These are phyloP conservation scores for Penicillium sp. DNA, from an alignment of 2,329 filamentous ascomycete genomes.

Conservation along the genomic window DNA sequence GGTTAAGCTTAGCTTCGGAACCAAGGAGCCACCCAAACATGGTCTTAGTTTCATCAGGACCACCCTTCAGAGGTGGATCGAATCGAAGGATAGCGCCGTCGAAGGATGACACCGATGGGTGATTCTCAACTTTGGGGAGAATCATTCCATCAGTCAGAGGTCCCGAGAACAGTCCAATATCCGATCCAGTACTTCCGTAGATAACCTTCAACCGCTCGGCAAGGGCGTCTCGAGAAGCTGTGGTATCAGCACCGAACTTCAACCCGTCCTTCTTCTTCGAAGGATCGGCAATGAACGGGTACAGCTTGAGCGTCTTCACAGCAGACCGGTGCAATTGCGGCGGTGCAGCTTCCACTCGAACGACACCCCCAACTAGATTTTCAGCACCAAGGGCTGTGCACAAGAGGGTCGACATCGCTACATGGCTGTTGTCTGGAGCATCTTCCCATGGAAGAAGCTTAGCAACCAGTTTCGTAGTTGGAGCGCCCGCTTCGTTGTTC, in stretches of 20 bases:
- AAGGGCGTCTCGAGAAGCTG: conserved; percentile 75
- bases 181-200: conserved; percentile 64
- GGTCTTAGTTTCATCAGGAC: conserved; percentile 36
- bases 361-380: conserved; percentile 79
- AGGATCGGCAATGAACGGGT: conserved; percentile 70
- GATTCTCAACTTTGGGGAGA: conserved; percentile 64
- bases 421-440: conserved; percentile 78
- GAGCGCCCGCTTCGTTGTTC: conserved; percentile 59
- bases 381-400: conserved; percentile 73
- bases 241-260: conserved; percentile 86
- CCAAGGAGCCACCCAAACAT: conserved; percentile 71
- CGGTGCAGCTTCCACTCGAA: conserved; percentile 84
- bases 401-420: conserved; percentile 76
- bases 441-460: conserved; percentile 80
- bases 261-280: conserved; percentile 67
- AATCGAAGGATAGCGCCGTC: conserved; percentile 84
- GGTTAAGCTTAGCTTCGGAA: conserved; percentile 70
- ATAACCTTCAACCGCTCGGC: conserved; percentile 73
- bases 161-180: conserved; percentile 72
- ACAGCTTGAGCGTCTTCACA: conserved; percentile 73
- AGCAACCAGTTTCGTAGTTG: conserved; percentile 73
- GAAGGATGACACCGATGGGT: conserved; percentile 66
- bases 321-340: conserved; percentile 69
- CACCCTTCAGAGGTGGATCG: conserved; percentile 58
- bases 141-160: conserved; percentile 89